Evolutionary conservation across 352 stramenopile species (phyloP).

Genomic region (Phytophthora citrophthora): DNA sequence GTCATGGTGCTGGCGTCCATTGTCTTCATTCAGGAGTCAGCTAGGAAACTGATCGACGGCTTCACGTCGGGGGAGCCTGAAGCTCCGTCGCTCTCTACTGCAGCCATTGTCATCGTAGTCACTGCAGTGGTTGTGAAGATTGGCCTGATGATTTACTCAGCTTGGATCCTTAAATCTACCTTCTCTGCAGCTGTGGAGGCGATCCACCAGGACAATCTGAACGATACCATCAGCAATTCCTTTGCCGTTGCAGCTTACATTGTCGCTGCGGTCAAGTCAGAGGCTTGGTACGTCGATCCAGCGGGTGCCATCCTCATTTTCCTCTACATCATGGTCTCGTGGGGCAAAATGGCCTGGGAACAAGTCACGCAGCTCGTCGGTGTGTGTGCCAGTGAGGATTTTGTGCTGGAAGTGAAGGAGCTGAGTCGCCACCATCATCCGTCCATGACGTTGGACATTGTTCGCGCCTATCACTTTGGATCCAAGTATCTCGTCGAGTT

Average conservation of each 20-base stretch:
- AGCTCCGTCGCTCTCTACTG: constrained; percentile 84
- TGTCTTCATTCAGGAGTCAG: constrained; percentile 74
- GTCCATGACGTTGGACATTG: constrained; percentile 88
- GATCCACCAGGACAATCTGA: constrained; percentile 94
- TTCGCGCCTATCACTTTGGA: constrained; percentile 94
- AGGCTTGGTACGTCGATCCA: constrained; percentile 91
- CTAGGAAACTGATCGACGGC: constrained; percentile 52
- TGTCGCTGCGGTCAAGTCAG: constrained; percentile 46
- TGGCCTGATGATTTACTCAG: constrained; percentile 67
- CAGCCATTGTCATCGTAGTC: constrained; percentile 83
- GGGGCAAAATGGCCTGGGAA: constrained; percentile 92
- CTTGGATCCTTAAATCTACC: constrained; percentile 59
- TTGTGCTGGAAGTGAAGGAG: constrained; percentile 89
- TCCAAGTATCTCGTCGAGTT: constrained; percentile 95
- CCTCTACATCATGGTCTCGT: constrained; percentile 93
- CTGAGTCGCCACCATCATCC: constrained; percentile 78
- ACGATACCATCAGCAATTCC: constrained; percentile 93
- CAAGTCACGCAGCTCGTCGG: constrained; percentile 89
- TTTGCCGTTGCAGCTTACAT: constrained; percentile 87
- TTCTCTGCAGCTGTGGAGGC: constrained; percentile 57
- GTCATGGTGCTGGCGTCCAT: constrained; percentile 93
- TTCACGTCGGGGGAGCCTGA: constrained; percentile 65
- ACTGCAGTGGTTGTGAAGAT: constrained; percentile 74
- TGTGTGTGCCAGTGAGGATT: constrained; percentile 76
- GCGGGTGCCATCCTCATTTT: constrained; percentile 93